A percentile compares a stretch with the other conserved stretches of the same genome.
Conservation (phyloP, 208 protist species). For the Zelonia costaricensis region DNA sequence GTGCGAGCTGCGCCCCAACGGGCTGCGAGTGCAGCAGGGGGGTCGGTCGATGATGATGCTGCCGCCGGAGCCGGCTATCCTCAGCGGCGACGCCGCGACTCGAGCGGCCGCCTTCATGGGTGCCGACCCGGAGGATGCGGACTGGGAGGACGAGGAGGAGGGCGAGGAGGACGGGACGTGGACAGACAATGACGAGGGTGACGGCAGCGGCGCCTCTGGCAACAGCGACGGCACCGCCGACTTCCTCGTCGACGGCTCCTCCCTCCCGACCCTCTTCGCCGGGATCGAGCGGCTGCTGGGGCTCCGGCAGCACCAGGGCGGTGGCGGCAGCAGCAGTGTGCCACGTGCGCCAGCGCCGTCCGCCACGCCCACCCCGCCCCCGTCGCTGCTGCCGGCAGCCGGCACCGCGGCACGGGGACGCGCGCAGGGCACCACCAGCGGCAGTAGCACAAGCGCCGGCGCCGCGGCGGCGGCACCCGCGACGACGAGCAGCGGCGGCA, state of each 20-base stretch:
- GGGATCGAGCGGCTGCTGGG: slow-evolving; percentile 22
- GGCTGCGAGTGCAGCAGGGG: slow-evolving; percentile 44
- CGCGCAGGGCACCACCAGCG: not conserved
- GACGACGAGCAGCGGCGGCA: no score
- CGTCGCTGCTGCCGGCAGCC: slow-evolving; percentile 3
- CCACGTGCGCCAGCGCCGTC: not conserved
- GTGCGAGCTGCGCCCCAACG: slow-evolving; percentile 51
- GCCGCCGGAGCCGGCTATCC: slow-evolving; percentile 1
- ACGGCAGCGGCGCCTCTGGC: slow-evolving; percentile 13
- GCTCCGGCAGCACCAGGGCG: slow-evolving; percentile 2
- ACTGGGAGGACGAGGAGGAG: slow-evolving; percentile 29
- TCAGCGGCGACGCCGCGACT: slow-evolving; percentile 1
- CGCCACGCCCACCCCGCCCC: not conserved
- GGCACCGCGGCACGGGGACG: not conserved
- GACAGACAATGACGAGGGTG: slow-evolving; percentile 7
- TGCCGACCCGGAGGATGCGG: slow-evolving; percentile 3
- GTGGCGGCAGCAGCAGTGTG: not conserved
- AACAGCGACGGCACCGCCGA: slow-evolving; percentile 18
- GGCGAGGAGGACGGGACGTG: slow-evolving; percentile 22
- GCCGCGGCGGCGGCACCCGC: no score
- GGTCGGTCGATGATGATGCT: slow-evolving; percentile 36
- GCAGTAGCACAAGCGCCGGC: not conserved
- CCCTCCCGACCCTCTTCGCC: slow-evolving; percentile 20
- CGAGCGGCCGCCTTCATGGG: not conserved
- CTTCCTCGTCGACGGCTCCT: slow-evolving; percentile 26